Evolutionary conservation across 2,329 filamentous ascomycete species (phyloP).

Genomic region (Scolecobasidium constrictum): DNA sequence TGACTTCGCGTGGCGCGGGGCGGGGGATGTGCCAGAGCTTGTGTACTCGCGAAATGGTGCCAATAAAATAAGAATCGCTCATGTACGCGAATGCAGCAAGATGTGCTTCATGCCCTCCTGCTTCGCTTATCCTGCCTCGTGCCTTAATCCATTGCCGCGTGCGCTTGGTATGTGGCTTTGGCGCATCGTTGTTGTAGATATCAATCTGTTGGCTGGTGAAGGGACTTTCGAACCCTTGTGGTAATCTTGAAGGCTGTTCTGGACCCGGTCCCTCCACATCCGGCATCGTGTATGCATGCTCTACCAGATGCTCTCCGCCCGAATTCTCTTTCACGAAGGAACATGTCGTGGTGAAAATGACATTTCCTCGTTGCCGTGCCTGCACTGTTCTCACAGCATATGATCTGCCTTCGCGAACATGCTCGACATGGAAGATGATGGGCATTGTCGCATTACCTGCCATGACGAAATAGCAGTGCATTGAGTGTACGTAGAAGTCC

Average conservation of each 20-base stretch:
- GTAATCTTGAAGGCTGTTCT: conserved; percentile 21
- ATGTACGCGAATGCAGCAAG: conserved; percentile 86
- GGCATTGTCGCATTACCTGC: conserved; percentile 77
- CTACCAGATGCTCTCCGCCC: conserved; percentile 44
- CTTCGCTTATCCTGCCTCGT: conserved; percentile 59
- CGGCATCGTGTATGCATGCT: conserved; percentile 51
- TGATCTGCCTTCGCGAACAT: conserved; percentile 78
- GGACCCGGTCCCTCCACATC: conserved; percentile 32
- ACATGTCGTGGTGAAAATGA: conserved; percentile 92
- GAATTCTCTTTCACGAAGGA: conserved; percentile 66
- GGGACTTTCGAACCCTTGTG: conserved; percentile 31
- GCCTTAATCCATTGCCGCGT: conserved; percentile 62
- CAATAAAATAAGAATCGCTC: conserved; percentile 87
- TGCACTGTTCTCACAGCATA: conserved; percentile 95
- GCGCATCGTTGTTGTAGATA: conserved; percentile 19
- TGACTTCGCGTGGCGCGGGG: conserved; percentile 16
- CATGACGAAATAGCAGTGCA: conserved; percentile 98
- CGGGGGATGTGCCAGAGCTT: conserved; percentile 62
- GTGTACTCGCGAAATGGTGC: conserved; percentile 73
- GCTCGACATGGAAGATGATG: conserved; percentile 89
- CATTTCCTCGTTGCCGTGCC: conserved; percentile 73
- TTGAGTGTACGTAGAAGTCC: conserved; percentile 79
- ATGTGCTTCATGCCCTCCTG: conserved; percentile 69
- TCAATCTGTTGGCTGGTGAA: conserved; percentile 48
- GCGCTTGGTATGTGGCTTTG: conserved; percentile 53